Conservation (phyloP, 768 basidiomycete genomes). For the Paxillus rubicundulus region DNA sequence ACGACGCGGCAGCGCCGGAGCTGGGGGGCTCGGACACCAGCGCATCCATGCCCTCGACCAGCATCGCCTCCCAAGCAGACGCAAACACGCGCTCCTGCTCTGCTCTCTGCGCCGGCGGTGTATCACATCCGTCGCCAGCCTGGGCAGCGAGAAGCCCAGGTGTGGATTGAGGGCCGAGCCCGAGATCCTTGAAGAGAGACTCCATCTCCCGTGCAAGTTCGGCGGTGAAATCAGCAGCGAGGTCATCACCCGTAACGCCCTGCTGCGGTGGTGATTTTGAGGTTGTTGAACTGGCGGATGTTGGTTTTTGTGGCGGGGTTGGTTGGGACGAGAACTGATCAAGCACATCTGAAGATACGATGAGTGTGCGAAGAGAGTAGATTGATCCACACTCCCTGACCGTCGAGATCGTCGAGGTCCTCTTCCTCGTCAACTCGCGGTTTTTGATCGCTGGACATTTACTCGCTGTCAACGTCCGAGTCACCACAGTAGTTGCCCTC, state of each 20-base stretch:
- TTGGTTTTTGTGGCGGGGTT: slow-evolving; percentile 11
- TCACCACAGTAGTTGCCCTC: too few relatives aligned
- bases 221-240: slow-evolving; percentile 34
- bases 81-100: slow-evolving; percentile 42
- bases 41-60: slow-evolving; percentile 60
- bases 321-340: slow-evolving; percentile 39
- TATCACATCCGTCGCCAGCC: not conserved
- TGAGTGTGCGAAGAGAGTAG: slow-evolving; percentile 8
- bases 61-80: slow-evolving; percentile 71
- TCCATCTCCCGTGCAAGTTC: slow-evolving; percentile 47
- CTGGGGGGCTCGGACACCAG: slow-evolving; percentile 15
- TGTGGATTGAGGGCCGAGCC: slow-evolving; percentile 17
- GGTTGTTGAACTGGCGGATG: slow-evolving; percentile 14
- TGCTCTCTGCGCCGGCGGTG: slow-evolving; percentile 1
- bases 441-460: slow-evolving; percentile 14
- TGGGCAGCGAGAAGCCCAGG: slow-evolving; percentile 4
- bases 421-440: slow-evolving; percentile 35
- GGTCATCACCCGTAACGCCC: slow-evolving; percentile 1
- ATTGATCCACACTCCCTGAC: slow-evolving; percentile 22
- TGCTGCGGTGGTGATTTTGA: slow-evolving; percentile 16
- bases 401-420: slow-evolving; percentile 42
- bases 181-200: slow-evolving; percentile 32
- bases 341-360: slow-evolving; percentile 41
- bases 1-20: not conserved
- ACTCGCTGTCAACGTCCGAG: too few relatives aligned